Conservation (phyloP, 208 protist genomes). For the Borovskyia barvae region DNA sequence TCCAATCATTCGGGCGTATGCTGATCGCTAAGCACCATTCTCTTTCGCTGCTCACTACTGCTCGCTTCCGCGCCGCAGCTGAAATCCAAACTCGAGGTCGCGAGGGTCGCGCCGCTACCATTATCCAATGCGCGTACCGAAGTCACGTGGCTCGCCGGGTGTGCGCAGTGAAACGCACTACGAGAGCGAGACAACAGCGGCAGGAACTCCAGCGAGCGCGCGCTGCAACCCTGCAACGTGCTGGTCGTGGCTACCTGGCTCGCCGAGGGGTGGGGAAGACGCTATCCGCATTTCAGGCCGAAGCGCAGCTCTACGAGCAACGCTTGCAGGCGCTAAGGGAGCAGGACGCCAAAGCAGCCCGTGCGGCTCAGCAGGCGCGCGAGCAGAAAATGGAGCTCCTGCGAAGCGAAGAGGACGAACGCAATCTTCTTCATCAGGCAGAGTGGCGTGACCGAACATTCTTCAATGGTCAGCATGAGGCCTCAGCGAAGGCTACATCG, state of each 20-base stretch:
- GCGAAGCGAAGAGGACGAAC: constrained; percentile 18
- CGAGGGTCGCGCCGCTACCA: constrained; percentile 36
- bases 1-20: constrained; percentile 75
- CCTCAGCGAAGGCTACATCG: too few species aligned
- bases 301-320: constrained; percentile 45
- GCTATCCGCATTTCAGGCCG: constrained; percentile 26
- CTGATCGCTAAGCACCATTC: constrained; percentile 42
- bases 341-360: constrained; percentile 16
- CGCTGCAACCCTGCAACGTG: constrained; percentile 36
- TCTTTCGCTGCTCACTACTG: constrained; percentile 35
- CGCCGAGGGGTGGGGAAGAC: constrained; percentile 30
- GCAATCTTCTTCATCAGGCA: too few species aligned
- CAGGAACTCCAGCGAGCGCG: neutral
- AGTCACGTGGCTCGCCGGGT: constrained; percentile 35
- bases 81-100: constrained; percentile 30
- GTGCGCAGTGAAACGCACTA: constrained; percentile 20
- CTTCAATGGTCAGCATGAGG: too few species aligned
- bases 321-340: constrained; percentile 21
- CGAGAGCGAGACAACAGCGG: neutral
- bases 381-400: neutral
- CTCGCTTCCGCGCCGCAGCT: constrained; percentile 50
- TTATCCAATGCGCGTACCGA: constrained; percentile 71
- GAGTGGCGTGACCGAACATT: too few species aligned
- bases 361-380: neutral
- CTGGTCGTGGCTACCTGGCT: constrained; percentile 58